Base-by-base conservation (phyloP, 805 yeast species). In the Cyberlindnera sargentensis region DNA sequence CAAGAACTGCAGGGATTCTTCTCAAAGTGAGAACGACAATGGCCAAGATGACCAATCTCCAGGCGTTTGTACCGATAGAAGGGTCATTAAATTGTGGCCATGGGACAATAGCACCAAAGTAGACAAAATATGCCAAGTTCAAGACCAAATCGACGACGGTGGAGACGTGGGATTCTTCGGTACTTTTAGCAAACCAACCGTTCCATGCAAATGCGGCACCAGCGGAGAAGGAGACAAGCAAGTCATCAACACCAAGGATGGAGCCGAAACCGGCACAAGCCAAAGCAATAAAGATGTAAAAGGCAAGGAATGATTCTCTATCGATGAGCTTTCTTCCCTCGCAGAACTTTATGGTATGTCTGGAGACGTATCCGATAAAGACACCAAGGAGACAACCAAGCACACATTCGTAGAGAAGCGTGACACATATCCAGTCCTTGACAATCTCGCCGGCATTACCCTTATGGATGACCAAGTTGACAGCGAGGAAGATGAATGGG, bases 131-230 rank as follows among this genome's bases (percentile, higher is more conserved):
- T 2, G 95, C 80, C 64, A 87, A 80, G 65, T 89, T 89, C 41
- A 89, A 66, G 46, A 89, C 62, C 55, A 88, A 67, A 61, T 89
- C 96, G 51, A 89, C 85, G n/a, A 89, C 95, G 37, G 89, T 84
- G 10, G 96, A 85, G 1, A 89, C 87, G 56, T 86, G 89, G 10
- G 89, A 74, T 53, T 85, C 95, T 55, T 85, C 91, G 0, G 95
- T 88, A 53, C 80, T 81, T 45, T 68, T 71, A 11, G 95, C 80
- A 64, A 87, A 87, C 80, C 89, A 78, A 9, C 95, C 96, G 60
- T 86, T 90, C 96, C 96, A 89, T 1, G 95, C 78, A 62, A 89
- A 90, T 3, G 96, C 86, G 3, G 95, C 81, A 25, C 97, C 97
- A 0, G 96, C 96, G 3, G 95, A 82, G 65, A 90, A 90, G 4